phyloP scores from a whole-genome alignment of 768 basidiomycete genomes.

The Neoboletus brunneissimus region DNA sequence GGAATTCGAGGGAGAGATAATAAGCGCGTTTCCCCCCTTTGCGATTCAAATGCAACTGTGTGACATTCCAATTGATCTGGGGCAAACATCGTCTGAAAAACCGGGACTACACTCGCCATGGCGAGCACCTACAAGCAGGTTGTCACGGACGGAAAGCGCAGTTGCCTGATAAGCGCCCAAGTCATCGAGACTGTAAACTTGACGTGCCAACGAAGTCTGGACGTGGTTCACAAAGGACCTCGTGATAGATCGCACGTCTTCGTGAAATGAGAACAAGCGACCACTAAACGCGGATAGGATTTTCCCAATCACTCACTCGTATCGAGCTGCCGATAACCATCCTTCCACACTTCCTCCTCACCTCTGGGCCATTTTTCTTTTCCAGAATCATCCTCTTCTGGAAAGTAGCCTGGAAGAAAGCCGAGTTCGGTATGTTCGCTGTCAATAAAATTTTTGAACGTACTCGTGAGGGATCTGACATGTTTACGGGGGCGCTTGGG shows the following conservation, averaged over 20 bases:
- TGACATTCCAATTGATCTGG: constrained; percentile 83
- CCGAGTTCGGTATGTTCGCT: background rate
- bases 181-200: constrained; percentile 84
- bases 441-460: constrained; percentile 1
- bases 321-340: constrained; percentile 54
- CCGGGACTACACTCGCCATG: background rate
- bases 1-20: constrained; percentile 93
- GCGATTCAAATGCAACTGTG: constrained; percentile 71
- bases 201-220: constrained; percentile 86
- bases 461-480: constrained; percentile 67
- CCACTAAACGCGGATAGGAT: constrained; percentile 1
- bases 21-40: constrained; percentile 89
- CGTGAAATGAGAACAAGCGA: constrained; percentile 1
- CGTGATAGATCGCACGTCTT: constrained; percentile 63
- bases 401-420: constrained; percentile 60
- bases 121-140: constrained; percentile 61
- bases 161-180: constrained; percentile 91
- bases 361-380: constrained; percentile 86
- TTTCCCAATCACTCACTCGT: constrained; percentile 39
- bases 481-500: constrained; percentile 54
- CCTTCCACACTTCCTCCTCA: constrained; percentile 74
- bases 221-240: constrained; percentile 80
- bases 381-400: constrained; percentile 71
- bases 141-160: constrained; percentile 84
- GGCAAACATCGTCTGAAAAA: background rate